A percentile compares a stretch with the other conserved stretches of the same genome.
These are phyloP conservation scores for Blastocladiella britannica DNA, from an alignment of 192 early-diverging fungal genomes.

Conservation along the genomic window DNA sequence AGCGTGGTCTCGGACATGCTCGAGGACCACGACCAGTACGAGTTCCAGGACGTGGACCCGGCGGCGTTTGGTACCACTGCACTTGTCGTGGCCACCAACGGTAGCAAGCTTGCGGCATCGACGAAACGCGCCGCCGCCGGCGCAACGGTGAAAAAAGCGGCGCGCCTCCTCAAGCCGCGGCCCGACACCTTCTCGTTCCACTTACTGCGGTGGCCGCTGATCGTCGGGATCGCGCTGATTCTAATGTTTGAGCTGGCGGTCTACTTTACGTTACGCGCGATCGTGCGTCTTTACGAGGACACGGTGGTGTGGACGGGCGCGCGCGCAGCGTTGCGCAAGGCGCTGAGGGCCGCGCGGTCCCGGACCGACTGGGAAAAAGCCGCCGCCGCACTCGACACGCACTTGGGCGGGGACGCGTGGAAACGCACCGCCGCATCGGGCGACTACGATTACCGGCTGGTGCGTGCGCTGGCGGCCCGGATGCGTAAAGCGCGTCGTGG, in stretches of 20 bases:
- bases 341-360: conserved; percentile 23
- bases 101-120: no score
- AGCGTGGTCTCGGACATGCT: no score
- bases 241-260: conserved; percentile 36
- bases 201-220: no score
- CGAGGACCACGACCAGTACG: no score
- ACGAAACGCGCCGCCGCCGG: no score
- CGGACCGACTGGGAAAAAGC: conserved; percentile 42
- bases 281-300: conserved; percentile 44
- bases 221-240: conserved; percentile 26
- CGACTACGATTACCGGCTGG: conserved; percentile 39
- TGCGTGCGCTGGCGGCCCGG: conserved; percentile 35
- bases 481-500: conserved; percentile 16
- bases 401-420: conserved; percentile 51
- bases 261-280: conserved; percentile 32
- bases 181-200: no score
- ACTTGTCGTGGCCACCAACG: no score
- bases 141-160: no score
- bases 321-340: conserved; percentile 19
- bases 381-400: conserved; percentile 35
- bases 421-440: conserved; percentile 30
- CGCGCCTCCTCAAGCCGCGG: no score
- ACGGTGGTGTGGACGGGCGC: conserved; percentile 38
- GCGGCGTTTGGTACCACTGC: no score
- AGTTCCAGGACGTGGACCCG: no score